These are phyloP conservation scores for Ceraceosorus guamensis DNA, from an alignment of 1,284 basidiomycete genomes.

Conservation along the genomic window DNA sequence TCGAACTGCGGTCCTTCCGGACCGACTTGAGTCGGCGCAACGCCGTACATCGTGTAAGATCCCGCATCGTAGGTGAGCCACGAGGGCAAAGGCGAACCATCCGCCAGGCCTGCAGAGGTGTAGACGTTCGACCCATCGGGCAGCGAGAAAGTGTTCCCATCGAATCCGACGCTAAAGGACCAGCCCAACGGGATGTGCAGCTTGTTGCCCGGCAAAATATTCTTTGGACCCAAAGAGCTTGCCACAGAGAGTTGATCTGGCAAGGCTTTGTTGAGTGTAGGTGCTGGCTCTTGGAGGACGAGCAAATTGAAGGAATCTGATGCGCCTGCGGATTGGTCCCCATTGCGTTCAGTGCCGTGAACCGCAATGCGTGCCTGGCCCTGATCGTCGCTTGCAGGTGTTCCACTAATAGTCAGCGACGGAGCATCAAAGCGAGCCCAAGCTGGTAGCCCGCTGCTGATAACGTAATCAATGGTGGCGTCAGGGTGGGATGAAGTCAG, in stretches of 20 bases:
- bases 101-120: constrained; percentile 62
- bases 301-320: constrained; percentile 21
- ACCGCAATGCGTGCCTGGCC: constrained; percentile 7
- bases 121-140: constrained; percentile 52
- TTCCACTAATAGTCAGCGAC: constrained; percentile 26
- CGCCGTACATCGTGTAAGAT: constrained; percentile 69
- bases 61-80: constrained; percentile 69
- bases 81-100: constrained; percentile 64
- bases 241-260: constrained; percentile 34
- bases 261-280: constrained; percentile 31
- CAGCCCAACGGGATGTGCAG: constrained; percentile 71
- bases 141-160: constrained; percentile 60
- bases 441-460: constrained; percentile 23
- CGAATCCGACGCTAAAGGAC: constrained; percentile 85
- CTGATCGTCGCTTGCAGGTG: constrained; percentile 16
- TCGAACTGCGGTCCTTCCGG: constrained; percentile 29
- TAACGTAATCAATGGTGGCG: constrained; percentile 13
- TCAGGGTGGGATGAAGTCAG: constrained; percentile 14
- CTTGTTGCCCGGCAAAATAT: constrained; percentile 35
- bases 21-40: constrained; percentile 56
- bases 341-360: neutral
- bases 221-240: constrained; percentile 25
- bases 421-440: constrained; percentile 36
- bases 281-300: constrained; percentile 27
- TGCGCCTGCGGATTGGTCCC: constrained; percentile 3